These are phyloP conservation scores for Xylaria sp. DNA, from an alignment of 495 filamentous ascomycete genomes.

Conservation along the genomic window DNA sequence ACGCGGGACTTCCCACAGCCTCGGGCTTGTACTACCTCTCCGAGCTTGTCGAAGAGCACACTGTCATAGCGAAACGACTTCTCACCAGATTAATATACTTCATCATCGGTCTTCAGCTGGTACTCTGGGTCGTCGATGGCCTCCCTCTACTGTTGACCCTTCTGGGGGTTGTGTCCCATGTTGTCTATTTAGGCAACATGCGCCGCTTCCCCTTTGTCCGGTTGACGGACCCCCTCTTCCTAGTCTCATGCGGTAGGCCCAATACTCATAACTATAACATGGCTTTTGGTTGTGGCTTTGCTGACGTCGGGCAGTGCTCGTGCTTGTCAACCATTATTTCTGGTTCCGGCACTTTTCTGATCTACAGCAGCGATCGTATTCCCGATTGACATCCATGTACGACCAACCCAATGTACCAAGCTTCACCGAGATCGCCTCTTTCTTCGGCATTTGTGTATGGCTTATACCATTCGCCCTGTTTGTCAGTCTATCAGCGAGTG, in stretches of 20 bases:
- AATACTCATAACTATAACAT: neutral
- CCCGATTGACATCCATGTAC: constrained; percentile 60
- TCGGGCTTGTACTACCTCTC: constrained; percentile 98
- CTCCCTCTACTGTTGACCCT: constrained; percentile 78
- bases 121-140: constrained; percentile 80
- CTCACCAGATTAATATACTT: constrained; percentile 84
- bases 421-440: constrained; percentile 95
- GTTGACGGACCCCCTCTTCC: constrained; percentile 85
- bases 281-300: neutral
- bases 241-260: constrained; percentile 76
- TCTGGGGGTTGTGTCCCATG: constrained; percentile 81
- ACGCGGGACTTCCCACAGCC: constrained; percentile 57
- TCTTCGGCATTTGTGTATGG: constrained; percentile 97
- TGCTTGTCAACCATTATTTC: constrained; percentile 91
- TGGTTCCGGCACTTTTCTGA: constrained; percentile 95
- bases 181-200: constrained; percentile 89
- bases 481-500: constrained; percentile 87
- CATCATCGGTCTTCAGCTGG: constrained; percentile 75
- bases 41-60: constrained; percentile 97
- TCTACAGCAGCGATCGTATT: constrained; percentile 56
- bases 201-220: constrained; percentile 87
- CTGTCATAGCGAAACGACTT: constrained; percentile 85
- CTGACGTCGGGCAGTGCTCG: constrained; percentile 63
- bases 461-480: constrained; percentile 95
- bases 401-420: constrained; percentile 71